A percentile compares a stretch with the other conserved stretches of the same genome.
Evolutionary conservation across 805 yeast genomes (phyloP).

Genomic region (Candida ipomoeae): DNA sequence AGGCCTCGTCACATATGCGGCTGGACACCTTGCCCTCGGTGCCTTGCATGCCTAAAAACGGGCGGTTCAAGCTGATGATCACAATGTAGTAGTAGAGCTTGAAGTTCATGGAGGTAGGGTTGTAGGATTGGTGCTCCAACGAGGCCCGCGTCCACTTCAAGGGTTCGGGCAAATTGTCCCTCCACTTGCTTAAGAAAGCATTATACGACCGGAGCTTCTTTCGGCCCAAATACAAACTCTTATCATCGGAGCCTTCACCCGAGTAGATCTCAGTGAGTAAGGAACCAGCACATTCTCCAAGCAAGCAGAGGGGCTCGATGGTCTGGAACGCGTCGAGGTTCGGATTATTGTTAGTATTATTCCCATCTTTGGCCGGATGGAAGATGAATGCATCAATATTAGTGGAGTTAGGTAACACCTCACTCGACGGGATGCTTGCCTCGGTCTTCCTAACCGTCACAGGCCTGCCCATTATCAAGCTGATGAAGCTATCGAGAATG

Average conservation of each 20-base stretch:
- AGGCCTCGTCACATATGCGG: conserved; percentile 12
- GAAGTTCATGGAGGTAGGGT: conserved; percentile 17
- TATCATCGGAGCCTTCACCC: conserved; percentile 12
- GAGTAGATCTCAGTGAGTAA: conserved; percentile 16
- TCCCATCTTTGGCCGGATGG: conserved; percentile 1
- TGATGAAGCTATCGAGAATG: conserved; percentile 17
- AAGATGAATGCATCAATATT: conserved; percentile 15
- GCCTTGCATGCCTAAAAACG: conserved; percentile 10
- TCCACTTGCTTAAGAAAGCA: conserved; percentile 12
- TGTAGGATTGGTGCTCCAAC: conserved; percentile 11
- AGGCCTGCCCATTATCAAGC: conserved; percentile 19
- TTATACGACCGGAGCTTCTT: conserved; percentile 12
- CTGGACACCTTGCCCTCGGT: conserved; percentile 1
- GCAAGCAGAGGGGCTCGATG: conserved; percentile 15
- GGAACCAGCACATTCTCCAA: conserved; percentile 18
- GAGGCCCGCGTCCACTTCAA: conserved; percentile 14
- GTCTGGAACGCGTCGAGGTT: conserved; percentile 17
- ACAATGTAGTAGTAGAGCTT: conserved; percentile 16
- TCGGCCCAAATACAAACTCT: conserved; percentile 10
- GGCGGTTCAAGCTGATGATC: conserved; percentile 15
- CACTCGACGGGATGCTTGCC: conserved; percentile 18
- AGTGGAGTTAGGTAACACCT: conserved; percentile 14
- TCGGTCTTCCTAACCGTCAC: conserved; percentile 19
- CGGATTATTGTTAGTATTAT: neutral
- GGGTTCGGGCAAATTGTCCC: conserved; percentile 11